Base-by-base conservation (phyloP, 208 protist species). In the Trypanosoma rangeli region DNA sequence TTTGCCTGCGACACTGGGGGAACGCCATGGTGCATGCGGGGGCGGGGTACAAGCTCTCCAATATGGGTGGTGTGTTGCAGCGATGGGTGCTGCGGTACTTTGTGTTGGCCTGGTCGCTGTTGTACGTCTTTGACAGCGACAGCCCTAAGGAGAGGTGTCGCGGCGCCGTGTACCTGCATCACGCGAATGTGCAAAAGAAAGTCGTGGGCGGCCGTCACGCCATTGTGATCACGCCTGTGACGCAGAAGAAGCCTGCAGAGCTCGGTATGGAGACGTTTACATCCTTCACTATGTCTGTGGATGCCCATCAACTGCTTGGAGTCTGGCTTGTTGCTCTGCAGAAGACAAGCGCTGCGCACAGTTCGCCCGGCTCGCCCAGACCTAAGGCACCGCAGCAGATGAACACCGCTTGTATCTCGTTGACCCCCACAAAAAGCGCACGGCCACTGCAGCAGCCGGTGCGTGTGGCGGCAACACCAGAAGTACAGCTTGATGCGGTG, bases 111-210 rank as follows among this genome's bases (percentile, higher is more conserved):
- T 42, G 13, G 35, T 39, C 66, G 5, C 16, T 71, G 33, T 29
- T 71, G 33, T 63, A 71, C 48, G 22, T 64, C n/a, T 63, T 71
- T 46, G 66, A 71, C 8, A 29, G 46, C 8, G 42, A 71, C 24
- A 15, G 29, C 7, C 5, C 20, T 8, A 48, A 16, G 37, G 52
- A 55, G 31, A 64, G 42, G 26, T 63, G 66, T 29, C 37, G 31
- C 42, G 66, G 55, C 15, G 66, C 54, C 5, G 35, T 71, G 0
- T 60, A 63, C 24, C 10, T 71, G n/a, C 54, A 54, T 22, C n/a
- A 37, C 16, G 66, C 66, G 37, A 37, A 63, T 28, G 54, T 71
- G 35, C 33, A 56, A 20, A 64, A 63, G 37, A 58, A 3, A 29
- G 0, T 10, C 13, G 12, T 63, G 13, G 46, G 9, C 12, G 9